These are phyloP conservation scores for Crucibulum laeve DNA, from an alignment of 768 basidiomycete genomes.

Conservation along the genomic window DNA sequence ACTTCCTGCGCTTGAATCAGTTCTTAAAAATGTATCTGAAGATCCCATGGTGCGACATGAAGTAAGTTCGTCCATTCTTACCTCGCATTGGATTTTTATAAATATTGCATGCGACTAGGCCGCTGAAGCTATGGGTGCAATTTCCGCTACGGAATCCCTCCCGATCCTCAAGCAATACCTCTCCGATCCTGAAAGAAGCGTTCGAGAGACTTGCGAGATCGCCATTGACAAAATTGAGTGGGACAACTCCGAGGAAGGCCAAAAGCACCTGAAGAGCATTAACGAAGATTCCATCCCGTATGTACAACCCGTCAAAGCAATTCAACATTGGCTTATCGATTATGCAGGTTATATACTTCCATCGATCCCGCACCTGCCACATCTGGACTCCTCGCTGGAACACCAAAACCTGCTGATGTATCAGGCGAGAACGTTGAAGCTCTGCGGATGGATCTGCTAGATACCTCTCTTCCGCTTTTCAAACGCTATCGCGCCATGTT, in stretches of 20 bases:
- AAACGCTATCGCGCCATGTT: conserved; percentile 98
- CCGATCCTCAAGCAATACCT: conserved; percentile 70
- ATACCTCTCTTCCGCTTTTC: conserved; percentile 71
- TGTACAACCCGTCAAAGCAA: conserved; percentile 9
- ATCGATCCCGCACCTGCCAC: conserved; percentile 88
- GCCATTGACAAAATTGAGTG: conserved; percentile 93
- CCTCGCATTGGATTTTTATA: conserved; percentile 8
- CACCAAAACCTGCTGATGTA: conserved; percentile 46
- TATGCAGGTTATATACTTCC: conserved; percentile 64
- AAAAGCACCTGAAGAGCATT: conserved; percentile 31
- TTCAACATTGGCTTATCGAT: not conserved
- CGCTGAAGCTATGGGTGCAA: conserved; percentile 98
- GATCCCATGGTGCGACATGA: conserved; percentile 99
- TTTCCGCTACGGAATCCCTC: conserved; percentile 64
- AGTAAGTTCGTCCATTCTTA: conserved; percentile 35
- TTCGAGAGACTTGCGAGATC: conserved; percentile 96
- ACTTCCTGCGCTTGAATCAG: conserved; percentile 72
- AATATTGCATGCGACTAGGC: conserved; percentile 46
- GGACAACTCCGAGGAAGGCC: conserved; percentile 78
- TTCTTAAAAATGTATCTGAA: conserved; percentile 65
- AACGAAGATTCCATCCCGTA: conserved; percentile 33
- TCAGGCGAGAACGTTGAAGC: conserved; percentile 43
- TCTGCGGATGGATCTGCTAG: conserved; percentile 61
- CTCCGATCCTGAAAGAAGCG: conserved; percentile 64
- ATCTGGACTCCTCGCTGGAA: conserved; percentile 54